A percentile compares a stretch with the other conserved stretches of the same genome.
Conservation (phyloP, 2,329 filamentous ascomycete genomes). For the Spiromastix sp. region DNA sequence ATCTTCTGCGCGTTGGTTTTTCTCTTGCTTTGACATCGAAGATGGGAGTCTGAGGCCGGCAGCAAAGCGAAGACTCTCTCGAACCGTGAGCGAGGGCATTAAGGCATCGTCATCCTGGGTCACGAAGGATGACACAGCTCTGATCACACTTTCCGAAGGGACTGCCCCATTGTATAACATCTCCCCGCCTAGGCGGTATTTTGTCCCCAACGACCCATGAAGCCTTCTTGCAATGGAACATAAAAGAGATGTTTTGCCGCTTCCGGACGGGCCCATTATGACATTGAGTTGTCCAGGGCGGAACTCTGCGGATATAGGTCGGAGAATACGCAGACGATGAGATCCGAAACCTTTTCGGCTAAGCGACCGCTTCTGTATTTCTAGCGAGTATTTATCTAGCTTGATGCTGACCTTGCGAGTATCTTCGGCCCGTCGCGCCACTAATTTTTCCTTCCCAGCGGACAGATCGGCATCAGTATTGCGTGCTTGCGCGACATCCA, state of each 20-base stretch:
- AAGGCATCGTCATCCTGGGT: constrained; percentile 70
- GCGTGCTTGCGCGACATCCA: constrained; percentile 57
- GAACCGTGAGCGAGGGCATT: constrained; percentile 62
- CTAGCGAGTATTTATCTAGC: constrained; percentile 54
- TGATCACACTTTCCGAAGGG: constrained; percentile 58
- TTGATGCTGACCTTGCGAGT: constrained; percentile 54
- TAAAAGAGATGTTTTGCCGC: constrained; percentile 64
- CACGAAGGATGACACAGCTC: constrained; percentile 65
- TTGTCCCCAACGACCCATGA: constrained; percentile 50
- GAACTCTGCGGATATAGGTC: constrained; percentile 57
- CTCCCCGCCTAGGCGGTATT: constrained; percentile 51
- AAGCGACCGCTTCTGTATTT: constrained; percentile 51
- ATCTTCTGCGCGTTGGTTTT: constrained; percentile 57
- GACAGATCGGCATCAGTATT: constrained; percentile 51
- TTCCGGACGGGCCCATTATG: constrained; percentile 71
- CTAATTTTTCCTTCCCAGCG: constrained; percentile 61
- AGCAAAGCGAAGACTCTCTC: constrained; percentile 62
- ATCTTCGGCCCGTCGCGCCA: constrained; percentile 40
- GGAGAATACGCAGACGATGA: constrained; percentile 44
- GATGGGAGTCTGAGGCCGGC: constrained; percentile 60
- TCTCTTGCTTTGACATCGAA: constrained; percentile 60
- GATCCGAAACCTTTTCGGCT: constrained; percentile 33
- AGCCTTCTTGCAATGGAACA: constrained; percentile 63
- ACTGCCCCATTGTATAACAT: constrained; percentile 61
- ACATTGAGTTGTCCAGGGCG: constrained; percentile 60